These are phyloP conservation scores for Dioszegia crocea DNA, from an alignment of 768 basidiomycete genomes.

Conservation along the genomic window DNA sequence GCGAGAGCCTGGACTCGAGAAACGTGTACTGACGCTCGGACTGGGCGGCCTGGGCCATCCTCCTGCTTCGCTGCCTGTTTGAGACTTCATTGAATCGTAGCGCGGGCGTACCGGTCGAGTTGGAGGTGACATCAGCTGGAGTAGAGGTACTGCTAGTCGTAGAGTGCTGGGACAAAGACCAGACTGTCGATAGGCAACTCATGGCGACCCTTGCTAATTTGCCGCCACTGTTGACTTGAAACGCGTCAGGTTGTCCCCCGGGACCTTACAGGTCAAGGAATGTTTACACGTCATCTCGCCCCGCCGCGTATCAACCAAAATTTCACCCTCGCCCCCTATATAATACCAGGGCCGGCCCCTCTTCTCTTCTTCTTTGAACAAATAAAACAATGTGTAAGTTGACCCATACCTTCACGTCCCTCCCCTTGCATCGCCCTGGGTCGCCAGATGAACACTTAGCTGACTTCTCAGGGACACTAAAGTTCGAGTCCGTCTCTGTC, in stretches of 20 bases:
- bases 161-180: no score
- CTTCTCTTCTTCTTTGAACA: constrained; percentile 12
- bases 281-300: neutral
- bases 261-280: neutral
- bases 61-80: constrained; percentile 11
- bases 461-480: constrained; percentile 43
- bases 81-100: constrained; percentile 34
- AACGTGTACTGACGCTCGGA: constrained; percentile 35
- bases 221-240: no score
- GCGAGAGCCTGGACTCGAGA: neutral
- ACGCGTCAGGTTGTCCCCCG: no score
- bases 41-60: constrained; percentile 33
- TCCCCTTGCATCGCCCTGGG: no score
- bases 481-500: constrained; percentile 48
- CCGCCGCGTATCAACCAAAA: neutral
- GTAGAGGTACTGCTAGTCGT: no score
- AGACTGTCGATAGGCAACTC: no score
- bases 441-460: no score
- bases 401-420: neutral
- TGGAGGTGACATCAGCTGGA: neutral
- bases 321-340: neutral
- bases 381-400: constrained; percentile 12
- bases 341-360: neutral
- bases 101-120: constrained; percentile 16
- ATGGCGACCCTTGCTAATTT: no score